phyloP scores from a whole-genome alignment of 2,329 filamentous ascomycete species.

The Septoria petroselini region DNA sequence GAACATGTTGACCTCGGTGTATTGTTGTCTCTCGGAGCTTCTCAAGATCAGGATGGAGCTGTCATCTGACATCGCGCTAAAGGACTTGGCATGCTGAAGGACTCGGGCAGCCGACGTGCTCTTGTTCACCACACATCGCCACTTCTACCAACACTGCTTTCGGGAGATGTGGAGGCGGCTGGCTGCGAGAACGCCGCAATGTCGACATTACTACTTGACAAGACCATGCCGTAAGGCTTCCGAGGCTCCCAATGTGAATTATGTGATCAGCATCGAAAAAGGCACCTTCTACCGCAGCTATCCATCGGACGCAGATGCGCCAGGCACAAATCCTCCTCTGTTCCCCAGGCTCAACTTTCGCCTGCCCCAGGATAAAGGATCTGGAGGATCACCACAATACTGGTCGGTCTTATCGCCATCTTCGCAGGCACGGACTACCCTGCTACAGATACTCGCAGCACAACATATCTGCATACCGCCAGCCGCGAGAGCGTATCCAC shows the following conservation, averaged over 20 bases:
- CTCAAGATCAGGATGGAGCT: constrained; percentile 9
- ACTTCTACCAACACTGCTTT: neutral
- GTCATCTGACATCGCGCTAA: neutral
- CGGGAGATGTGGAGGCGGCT: constrained; percentile 22
- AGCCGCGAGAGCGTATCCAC: constrained; percentile 72
- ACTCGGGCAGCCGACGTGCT: neutral
- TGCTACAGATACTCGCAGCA: constrained; percentile 75
- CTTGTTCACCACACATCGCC: neutral
- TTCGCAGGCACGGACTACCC: constrained; percentile 73
- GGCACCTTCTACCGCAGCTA: constrained; percentile 81
- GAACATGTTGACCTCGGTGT: constrained; percentile 21
- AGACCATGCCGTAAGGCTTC: neutral
- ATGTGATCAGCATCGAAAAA: constrained; percentile 65
- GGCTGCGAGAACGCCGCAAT: constrained; percentile 18
- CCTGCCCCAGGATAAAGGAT: constrained; percentile 48
- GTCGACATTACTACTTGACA: constrained; percentile 19
- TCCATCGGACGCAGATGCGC: constrained; percentile 49
- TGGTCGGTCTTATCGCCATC: constrained; percentile 86
- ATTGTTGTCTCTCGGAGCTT: constrained; percentile 10
- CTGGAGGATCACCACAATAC: constrained; percentile 48
- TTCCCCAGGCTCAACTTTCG: constrained; percentile 70
- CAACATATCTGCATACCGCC: constrained; percentile 73
- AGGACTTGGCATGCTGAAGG: neutral
- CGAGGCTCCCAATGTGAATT: too few relatives aligned
- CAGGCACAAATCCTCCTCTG: constrained; percentile 36